Base-by-base conservation (phyloP, 2,329 filamentous ascomycete genomes). In the Phyllosticta citrichinensis region DNA sequence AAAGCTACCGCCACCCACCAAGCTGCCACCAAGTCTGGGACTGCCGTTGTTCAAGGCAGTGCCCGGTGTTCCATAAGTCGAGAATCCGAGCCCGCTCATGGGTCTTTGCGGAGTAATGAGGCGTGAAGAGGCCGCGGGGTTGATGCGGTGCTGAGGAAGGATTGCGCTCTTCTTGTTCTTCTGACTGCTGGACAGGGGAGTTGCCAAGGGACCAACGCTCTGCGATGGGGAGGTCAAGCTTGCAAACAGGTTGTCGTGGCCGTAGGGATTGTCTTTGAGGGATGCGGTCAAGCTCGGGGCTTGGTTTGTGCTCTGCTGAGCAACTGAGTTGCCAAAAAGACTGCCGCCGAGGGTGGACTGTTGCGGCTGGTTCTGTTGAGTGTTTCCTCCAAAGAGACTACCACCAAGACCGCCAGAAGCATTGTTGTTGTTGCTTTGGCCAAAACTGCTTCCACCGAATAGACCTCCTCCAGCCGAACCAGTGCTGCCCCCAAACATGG, bases 131-230 rank as follows among this genome's bases (percentile, higher is more conserved):
- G 89, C 89, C 55, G 85, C 84, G 0, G 91, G 90, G 55, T 91
- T 93, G 65, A 96, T 82, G 75, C 92, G 94, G 78, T 93, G 91
- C 71, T 94, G 86, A 2, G 91, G 91, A 59, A 96, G 76, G 52
- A 93, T 88, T 10, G 89, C 87, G 65, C 83, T 86, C 71, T 91
- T 88, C 73, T 89, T 89, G 61, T 87, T 81, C 76, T 91, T 93
- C 73, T 85, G 87, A 60, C 80, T 83, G 65, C 86, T 87, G 9
- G 87, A 88, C 12, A 97, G 80, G 0, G 95, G 94, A 0, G 93
- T 97, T 9, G 93, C 94, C 65, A 99, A 81, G 2, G 95, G 94
- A 2, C 94, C 94, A 2, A 91, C 89, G 68, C 91, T 82, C 57
- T 91, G 73, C 73, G 81, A 76, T 75, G 89, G 75, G 70, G 85